These are phyloP conservation scores for Pythium sukuiense DNA, from an alignment of 352 stramenopile species.

Conservation along the genomic window DNA sequence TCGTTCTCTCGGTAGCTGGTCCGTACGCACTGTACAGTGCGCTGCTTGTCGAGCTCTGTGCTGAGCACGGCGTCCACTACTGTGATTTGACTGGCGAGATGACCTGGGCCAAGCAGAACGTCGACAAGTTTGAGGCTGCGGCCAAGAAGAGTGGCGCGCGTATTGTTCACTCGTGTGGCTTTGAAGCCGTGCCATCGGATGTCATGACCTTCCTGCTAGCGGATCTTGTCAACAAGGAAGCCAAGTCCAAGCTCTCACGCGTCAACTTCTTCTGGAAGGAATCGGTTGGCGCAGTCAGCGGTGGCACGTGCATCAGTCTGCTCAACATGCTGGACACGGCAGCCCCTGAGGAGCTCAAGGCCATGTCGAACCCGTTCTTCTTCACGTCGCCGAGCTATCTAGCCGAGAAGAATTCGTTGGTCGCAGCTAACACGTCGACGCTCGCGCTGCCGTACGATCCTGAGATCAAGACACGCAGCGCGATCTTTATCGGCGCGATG, in stretches of 20 bases:
- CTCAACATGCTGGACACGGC: slow-evolving; percentile 32
- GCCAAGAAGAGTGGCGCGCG: slow-evolving; percentile 64
- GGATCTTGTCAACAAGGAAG: slow-evolving; percentile 43
- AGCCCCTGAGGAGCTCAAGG: slow-evolving; percentile 13
- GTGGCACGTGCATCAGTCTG: slow-evolving; percentile 47
- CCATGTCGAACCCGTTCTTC: slow-evolving; percentile 39
- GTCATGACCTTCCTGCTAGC: slow-evolving; percentile 60
- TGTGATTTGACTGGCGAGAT: slow-evolving; percentile 90
- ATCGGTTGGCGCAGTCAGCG: slow-evolving; percentile 34
- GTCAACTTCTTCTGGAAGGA: slow-evolving; percentile 42
- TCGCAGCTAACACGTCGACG: slow-evolving; percentile 22
- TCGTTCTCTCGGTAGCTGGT: slow-evolving; percentile 73
- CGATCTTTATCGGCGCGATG: slow-evolving; percentile 65
- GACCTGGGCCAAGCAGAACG: slow-evolving; percentile 75
- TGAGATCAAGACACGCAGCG: slow-evolving; percentile 44
- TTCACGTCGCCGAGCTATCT: slow-evolving; percentile 32
- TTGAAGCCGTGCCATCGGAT: slow-evolving; percentile 84
- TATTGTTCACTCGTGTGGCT: slow-evolving; percentile 81
- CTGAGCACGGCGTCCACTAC: slow-evolving; percentile 87
- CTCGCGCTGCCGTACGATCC: slow-evolving; percentile 48
- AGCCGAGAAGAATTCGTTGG: slow-evolving; percentile 25
- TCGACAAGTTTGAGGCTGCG: slow-evolving; percentile 42
- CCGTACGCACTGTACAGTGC: slow-evolving; percentile 81
- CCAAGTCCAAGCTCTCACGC: slow-evolving; percentile 19
- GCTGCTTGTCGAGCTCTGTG: slow-evolving; percentile 74